phyloP scores from a whole-genome alignment of 495 filamentous ascomycete genomes.

The Aspergillus panamensis region DNA sequence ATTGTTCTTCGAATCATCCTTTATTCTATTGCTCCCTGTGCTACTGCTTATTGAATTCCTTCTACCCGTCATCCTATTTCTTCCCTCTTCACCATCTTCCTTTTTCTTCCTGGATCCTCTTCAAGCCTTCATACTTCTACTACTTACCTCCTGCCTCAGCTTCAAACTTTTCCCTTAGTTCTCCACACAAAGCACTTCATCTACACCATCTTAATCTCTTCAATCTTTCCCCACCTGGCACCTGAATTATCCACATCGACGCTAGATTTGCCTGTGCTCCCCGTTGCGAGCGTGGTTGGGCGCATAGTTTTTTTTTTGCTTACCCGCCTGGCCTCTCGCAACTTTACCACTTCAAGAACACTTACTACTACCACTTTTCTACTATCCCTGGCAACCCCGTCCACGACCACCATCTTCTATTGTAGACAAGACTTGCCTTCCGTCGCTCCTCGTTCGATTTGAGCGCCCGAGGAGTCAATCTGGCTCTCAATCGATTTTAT shows the following conservation, averaged over 20 bases:
- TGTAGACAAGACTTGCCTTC: slow-evolving; percentile 10
- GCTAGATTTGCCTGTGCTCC: slow-evolving; percentile 6
- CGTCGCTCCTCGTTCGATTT: background rate
- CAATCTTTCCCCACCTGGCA: slow-evolving; percentile 2
- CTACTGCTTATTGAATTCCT: slow-evolving; percentile 7
- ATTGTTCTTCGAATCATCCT: slow-evolving; percentile 12
- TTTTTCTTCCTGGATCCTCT: slow-evolving; percentile 10
- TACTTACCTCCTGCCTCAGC: slow-evolving; percentile 9
- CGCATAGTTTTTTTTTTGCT: slow-evolving; percentile 20
- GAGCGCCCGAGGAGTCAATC: background rate
- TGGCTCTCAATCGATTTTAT: background rate
- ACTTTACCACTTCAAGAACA: slow-evolving; percentile 30
- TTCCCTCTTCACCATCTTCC: background rate
- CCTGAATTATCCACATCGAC: slow-evolving; percentile 3
- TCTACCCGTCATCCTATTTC: slow-evolving; percentile 14
- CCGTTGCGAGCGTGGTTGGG: slow-evolving; percentile 14
- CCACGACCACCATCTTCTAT: slow-evolving; percentile 23
- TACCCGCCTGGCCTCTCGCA: slow-evolving; percentile 21
- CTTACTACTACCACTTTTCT: slow-evolving; percentile 7
- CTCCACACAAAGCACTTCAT: background rate
- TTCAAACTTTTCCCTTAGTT: background rate
- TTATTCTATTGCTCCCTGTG: slow-evolving; percentile 9
- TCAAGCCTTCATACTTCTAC: slow-evolving; percentile 25
- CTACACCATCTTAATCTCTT: slow-evolving; percentile 5
- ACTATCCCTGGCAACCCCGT: slow-evolving; percentile 39